Evolutionary conservation across 192 early-diverging fungal genomes (phyloP).

Genomic region (Coemansia sp.): DNA sequence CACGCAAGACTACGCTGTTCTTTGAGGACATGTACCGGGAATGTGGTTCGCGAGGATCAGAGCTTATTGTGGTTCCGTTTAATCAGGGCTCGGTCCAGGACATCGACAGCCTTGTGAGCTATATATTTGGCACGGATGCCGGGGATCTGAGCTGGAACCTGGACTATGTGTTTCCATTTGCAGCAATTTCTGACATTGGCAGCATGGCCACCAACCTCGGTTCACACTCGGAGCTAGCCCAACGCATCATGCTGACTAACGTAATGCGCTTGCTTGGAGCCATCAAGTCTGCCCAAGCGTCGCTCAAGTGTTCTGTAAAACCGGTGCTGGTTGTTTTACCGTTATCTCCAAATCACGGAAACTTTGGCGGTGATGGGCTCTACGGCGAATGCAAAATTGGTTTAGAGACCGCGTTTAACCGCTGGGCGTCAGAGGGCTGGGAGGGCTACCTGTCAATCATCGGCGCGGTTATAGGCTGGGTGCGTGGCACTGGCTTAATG

Average conservation of each 20-base stretch:
- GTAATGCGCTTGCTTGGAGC: conserved; percentile 82
- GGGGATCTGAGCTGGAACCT: conserved; percentile 77
- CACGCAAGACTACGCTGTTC: conserved; percentile 71
- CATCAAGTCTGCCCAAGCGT: conserved; percentile 79
- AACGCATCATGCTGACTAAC: conserved; percentile 92
- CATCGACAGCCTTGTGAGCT: conserved; percentile 71
- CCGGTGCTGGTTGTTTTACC: conserved; percentile 86
- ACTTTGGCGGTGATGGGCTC: too few species aligned
- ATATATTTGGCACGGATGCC: conserved; percentile 67
- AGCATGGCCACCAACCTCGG: conserved; percentile 79
- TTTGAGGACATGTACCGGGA: conserved; percentile 86
- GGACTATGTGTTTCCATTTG: too few species aligned
- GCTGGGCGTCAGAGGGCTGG: conserved; percentile 90
- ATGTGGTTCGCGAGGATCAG: conserved; percentile 80
- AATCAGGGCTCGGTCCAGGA: conserved; percentile 88
- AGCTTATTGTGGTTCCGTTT: conserved; percentile 89
- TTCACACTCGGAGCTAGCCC: conserved; percentile 83
- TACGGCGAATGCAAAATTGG: conserved; percentile 88
- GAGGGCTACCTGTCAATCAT: conserved; percentile 78
- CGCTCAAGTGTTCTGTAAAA: conserved; percentile 64
- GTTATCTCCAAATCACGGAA: conserved; percentile 93
- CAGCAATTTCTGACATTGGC: conserved; percentile 79
- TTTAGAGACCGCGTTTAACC: conserved; percentile 84
- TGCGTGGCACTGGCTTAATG: conserved; percentile 93
- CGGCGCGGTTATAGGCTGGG: conserved; percentile 94